Conservation (phyloP, 129 eudicot species). For the Escallonia rubra region DNA sequence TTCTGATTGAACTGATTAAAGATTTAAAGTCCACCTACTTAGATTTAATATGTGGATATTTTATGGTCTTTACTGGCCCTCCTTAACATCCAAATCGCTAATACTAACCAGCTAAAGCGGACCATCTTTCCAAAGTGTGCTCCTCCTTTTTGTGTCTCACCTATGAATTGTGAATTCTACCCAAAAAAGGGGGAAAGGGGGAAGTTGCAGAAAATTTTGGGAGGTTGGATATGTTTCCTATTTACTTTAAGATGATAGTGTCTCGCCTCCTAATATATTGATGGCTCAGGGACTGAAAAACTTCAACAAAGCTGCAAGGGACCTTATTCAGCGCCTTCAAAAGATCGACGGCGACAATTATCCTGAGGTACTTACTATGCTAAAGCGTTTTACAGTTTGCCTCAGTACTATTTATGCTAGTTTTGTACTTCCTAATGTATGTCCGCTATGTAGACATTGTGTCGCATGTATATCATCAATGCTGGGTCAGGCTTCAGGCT, state of each 20-base stretch:
- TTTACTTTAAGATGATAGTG: too few relatives aligned
- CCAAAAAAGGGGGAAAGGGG: too few relatives aligned
- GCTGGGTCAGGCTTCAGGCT: slow-evolving; percentile 99
- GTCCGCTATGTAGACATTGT: slow-evolving; percentile 48
- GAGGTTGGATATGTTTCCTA: too few relatives aligned
- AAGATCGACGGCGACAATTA: slow-evolving; percentile 88
- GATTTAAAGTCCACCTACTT: too few relatives aligned
- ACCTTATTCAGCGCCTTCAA: slow-evolving; percentile 79
- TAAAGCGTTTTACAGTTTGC: not conserved
- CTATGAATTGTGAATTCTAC: too few relatives aligned
- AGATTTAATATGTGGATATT: too few relatives aligned
- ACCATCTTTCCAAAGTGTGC: too few relatives aligned
- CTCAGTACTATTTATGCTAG: not conserved
- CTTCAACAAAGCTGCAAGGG: slow-evolving; percentile 87
- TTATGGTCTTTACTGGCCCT: too few relatives aligned
- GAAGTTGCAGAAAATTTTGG: too few relatives aligned
- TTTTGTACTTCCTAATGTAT: slow-evolving; percentile 4
- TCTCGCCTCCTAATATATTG: not conserved
- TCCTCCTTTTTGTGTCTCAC: too few relatives aligned
- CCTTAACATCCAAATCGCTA: too few relatives aligned
- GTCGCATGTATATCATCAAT: slow-evolving; percentile 94
- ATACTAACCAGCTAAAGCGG: too few relatives aligned
- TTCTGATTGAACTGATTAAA: not conserved
- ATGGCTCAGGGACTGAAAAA: slow-evolving; percentile 74
- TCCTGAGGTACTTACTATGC: slow-evolving; percentile 61